Base-by-base conservation (phyloP, 805 yeast genomes). In the Millerozyma acaciae region DNA sequence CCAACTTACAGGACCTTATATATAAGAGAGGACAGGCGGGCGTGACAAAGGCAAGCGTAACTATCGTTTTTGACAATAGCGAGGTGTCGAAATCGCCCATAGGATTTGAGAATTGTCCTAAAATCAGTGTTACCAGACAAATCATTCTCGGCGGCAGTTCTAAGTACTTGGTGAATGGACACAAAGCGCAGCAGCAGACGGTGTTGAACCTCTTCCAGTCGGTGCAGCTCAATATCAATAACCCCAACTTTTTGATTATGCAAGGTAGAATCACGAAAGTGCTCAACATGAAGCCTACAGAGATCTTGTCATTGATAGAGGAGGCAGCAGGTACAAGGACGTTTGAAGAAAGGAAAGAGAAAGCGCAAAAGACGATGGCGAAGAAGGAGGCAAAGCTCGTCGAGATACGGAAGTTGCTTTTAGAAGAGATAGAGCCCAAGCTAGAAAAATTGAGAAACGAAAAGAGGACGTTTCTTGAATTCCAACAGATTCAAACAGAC, bases 1-100 rank as follows among this genome's bases (percentile, higher is more conserved):
- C 87, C 5, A 89, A 82, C 51, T 65, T 89, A 25, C 97, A 90
- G 52, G 99, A 93, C 57, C 74, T 93, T 53, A 93, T 93, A 32
- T 93, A 93, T 57, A 93, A 93, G 50, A 76, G 97, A 47, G 98
- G 98, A 8, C 98, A 93, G 56, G 97, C 98, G 0, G 97, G 97
- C 44, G 90, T 90, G 9, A 89, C 97, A 2, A 89, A 87, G 54
- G 98, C 98, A 1, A 81, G 93, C 50, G 98, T 93, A 2, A 89
- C 97, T 0, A 87, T 93, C 33, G 96, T 93, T 1, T 94, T 93
- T 55, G 95, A 90, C 58, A 94, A 93, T 50, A 50, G 73, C 8
- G 97, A 90, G 45, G 70, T 74, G 35, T 53, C 74, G 2, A 80
- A 76, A 42, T 78, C 90, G 0, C 98, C 99, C 1, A 81, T 87